Evolutionary conservation across 2,329 filamentous ascomycete species (phyloP), one percentile per base, ranked within the genome.

Genomic region (Malbranchea cinnamomea): DNA sequence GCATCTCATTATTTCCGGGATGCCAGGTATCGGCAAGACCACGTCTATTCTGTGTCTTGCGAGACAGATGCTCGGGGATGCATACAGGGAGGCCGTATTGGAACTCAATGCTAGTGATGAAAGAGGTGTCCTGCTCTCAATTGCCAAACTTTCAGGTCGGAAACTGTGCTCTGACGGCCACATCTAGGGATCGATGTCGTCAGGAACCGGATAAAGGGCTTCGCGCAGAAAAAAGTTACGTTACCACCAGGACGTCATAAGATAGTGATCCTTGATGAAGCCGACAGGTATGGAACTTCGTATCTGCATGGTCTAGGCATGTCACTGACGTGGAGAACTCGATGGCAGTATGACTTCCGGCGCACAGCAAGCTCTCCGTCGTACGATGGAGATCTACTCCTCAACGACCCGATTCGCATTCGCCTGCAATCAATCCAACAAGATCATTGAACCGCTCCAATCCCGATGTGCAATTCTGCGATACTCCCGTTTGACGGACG

Each of bases 351-450:
- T 98, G 89, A 98, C 89, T 1, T 80, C 80, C 14, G 89, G 89
- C 31, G 89, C 89, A 2, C 89, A 98, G 53, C 89, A 95, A 58
- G 89, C 89, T 12, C 68, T 98, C 20, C 73, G 89, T 42, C 69
- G 89, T 38, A 98, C 89, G 0, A 98, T 98, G 89, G 89, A 98
- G 55, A 98, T 95, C 30, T 95, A 95, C 62, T 91, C 83, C 23
- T 78, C 84, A 39, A 98, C 89, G 2, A 98, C 89, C 2, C 72
- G 89, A 35, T 98, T 98, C 49, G 89, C 89, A 0, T 98, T 98
- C 48, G 89, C 89, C 2, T 98, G 89, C 65, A 98, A 98, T 55
- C 83, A 93, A 62, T 89, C 80, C 38, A 98, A 95, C 63, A 98
- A 95, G 60, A 95, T 98, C 51, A 98, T 98, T 54, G 89, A 98